Evolutionary conservation across 2,329 filamentous ascomycete genomes (phyloP), one percentile per base, ranked within the genome.

Genomic region (Talaromyces sp.): DNA sequence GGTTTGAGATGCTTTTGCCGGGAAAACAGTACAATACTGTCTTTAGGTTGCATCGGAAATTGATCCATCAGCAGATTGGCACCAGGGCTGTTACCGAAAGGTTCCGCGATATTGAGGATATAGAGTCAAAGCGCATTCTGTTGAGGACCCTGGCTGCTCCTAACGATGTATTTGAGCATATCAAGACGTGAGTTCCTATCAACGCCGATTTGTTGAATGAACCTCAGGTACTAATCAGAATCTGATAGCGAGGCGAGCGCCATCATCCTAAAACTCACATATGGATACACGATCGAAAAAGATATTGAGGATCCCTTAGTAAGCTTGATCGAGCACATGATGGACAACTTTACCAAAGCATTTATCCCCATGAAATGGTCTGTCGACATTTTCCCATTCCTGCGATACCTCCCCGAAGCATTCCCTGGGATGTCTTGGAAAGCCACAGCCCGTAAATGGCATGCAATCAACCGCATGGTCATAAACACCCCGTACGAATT

Each of bases 401-500:
- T 81, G 35, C 71, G 69, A 70, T 73, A 80, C 60, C 54, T 82
- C 0, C 82, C 82, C 0, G 71, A 78, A 3, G 81, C 81, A 77
- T 68, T 80, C 16, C 82, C 81, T 0, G 81, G 82, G 0, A 75
- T 78, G 19, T 70, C 69, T 8, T 84, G 82, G 72, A 81, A 83
- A 65, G 65, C 69, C 2, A 80, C 71, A 1, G 82, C 79, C 0
- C 73, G 73, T 19, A 60, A 72, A 5, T 81, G 77, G 74, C 74
- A 70, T 10, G 68, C 68, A 1, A 72, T 70, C 8, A 64, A 80
- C 8, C 57, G 67, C 1, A 68, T 75, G 9, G 70, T 74, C 14
- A 72, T 72, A 1, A 73, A 81, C 3, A 71, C 71, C 33, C 82
- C 82, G 0, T 83, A 81, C 67, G 69, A 66, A 7, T 81, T 79